Base-by-base conservation (phyloP, 2,329 filamentous ascomycete genomes). In the Zopfia rhizophila region DNA sequence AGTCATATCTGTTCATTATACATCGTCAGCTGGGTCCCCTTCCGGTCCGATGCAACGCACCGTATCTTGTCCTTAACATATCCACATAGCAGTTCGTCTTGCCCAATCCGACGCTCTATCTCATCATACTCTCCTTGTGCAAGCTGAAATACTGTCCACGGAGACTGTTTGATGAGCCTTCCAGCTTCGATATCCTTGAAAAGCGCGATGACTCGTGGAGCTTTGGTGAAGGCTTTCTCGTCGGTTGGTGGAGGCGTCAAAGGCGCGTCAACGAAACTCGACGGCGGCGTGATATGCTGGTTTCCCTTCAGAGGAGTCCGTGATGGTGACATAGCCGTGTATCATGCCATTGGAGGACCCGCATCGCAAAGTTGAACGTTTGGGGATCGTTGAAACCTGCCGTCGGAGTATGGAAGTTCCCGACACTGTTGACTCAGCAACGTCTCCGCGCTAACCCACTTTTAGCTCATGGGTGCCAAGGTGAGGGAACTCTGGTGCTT, bases 201-300 rank as follows among this genome's bases (percentile, higher is more conserved):
- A 41, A 56, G 48, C 24, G 54, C 46, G 36, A 60, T 51, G 31
- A 56, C 53, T 41, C 43, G 48, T 36, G 12, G 37, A 23, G 44
- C 52, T 44, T 51, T 43, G 25, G 45, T 18, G 35, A 41, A 55
- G 37, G 29, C 43, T 40, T 55, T 59, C 57, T 58, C 44, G 37
- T 56, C 41, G 27, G 53, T 55, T n/a, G 31, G 38, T 19, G 53
- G 57, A 50, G 56, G 58, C 40, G 53, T 60, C 37, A 55, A 49
- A 43, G 51, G 56, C 40, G 22, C 32, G 11, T 54, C 16, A 40
- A 33, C 39, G n/a, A 53, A 52, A 33, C 49, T 60, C 22, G 45
- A 48, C 33, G 57, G 57, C 17, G 45, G 54, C 22, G 58, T 58
- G 17, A 58, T 45, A 13, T 50, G 23, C 14, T 48, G 38, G 16